Conservation (phyloP, 2,329 filamentous ascomycete species). For the Aspergillus latus region DNA sequence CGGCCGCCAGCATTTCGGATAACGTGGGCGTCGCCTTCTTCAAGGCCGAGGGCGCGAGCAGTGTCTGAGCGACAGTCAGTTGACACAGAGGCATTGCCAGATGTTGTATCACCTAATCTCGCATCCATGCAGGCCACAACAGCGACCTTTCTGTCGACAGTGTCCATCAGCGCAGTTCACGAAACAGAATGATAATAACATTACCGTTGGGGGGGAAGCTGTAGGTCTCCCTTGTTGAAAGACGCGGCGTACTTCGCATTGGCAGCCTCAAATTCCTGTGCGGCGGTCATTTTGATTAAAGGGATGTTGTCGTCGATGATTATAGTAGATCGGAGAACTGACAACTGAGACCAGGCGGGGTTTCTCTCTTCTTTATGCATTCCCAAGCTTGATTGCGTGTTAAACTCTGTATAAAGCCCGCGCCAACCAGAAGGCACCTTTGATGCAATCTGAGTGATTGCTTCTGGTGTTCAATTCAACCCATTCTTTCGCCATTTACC, state of each 20-base stretch:
- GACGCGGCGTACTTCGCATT: constrained; percentile 58
- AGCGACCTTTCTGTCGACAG: constrained; percentile 22
- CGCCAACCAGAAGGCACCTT: too few species aligned
- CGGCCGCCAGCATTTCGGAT: constrained; percentile 72
- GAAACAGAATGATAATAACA: constrained; percentile 15
- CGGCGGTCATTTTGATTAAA: constrained; percentile 26
- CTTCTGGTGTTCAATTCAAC: not conserved
- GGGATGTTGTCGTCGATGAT: not conserved
- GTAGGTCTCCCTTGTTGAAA: constrained; percentile 66
- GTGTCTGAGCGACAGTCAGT: constrained; percentile 52
- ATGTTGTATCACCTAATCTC: constrained; percentile 41
- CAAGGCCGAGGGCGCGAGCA: constrained; percentile 66
- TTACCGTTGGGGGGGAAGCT: constrained; percentile 65
- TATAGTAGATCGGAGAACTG: too few species aligned
- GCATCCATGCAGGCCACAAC: constrained; percentile 81
- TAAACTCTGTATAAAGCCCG: not conserved
- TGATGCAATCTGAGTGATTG: not conserved
- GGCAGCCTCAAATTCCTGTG: constrained; percentile 54
- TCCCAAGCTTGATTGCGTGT: not conserved
- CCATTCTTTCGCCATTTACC: constrained; percentile 4
- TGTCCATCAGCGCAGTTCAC: not conserved
- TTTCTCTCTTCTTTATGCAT: not conserved
- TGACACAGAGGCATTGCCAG: too few species aligned
- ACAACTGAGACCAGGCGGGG: too few species aligned
- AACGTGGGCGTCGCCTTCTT: constrained; percentile 74